A percentile compares a stretch with the other conserved stretches of the same genome.
phyloP scores from a whole-genome alignment of 768 basidiomycete genomes.

The Coprinopsis strossmayeri region DNA sequence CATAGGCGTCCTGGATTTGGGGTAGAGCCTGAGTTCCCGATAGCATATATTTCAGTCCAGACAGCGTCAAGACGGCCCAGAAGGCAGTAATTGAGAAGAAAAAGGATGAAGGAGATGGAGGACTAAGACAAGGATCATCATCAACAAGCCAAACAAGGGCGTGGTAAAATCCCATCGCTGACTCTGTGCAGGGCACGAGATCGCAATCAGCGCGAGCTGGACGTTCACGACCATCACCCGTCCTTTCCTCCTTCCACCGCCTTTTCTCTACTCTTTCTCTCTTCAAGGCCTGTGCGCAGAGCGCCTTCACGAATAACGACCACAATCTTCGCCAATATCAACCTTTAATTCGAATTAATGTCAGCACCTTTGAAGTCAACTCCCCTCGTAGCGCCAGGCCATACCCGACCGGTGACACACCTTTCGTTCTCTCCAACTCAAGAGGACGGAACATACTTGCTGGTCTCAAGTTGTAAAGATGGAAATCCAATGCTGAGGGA shows the following conservation, averaged over 20 bases:
- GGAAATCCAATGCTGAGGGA: conserved; percentile 96
- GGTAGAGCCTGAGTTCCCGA: no score
- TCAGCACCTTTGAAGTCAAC: conserved; percentile 59
- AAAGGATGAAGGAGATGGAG: no score
- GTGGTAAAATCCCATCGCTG: no score
- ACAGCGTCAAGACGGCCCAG: no score
- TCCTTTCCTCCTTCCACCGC: conserved; percentile 10
- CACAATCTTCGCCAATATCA: conserved; percentile 16
- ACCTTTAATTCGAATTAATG: conserved; percentile 41
- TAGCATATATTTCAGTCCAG: no score
- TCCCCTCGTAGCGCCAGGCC: conserved; percentile 80
- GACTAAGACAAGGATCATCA: no score
- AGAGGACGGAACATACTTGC: conserved; percentile 79
- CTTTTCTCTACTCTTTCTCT: conserved; percentile 18
- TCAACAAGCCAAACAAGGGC: no score
- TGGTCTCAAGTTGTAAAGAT: conserved; percentile 98
- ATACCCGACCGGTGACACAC: conserved; percentile 86
- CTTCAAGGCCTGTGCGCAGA: conserved; percentile 39
- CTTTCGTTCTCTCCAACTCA: conserved; percentile 87
- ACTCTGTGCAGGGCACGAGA: no score
- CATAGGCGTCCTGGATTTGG: no score
- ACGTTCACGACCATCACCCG: conserved; percentile 5
- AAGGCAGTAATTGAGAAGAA: no score
- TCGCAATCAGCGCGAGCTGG: conserved; percentile 16
- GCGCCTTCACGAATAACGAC: conserved; percentile 47